Conservation (phyloP, 2,329 filamentous ascomycete species). For the Fusarium mundagurra region DNA sequence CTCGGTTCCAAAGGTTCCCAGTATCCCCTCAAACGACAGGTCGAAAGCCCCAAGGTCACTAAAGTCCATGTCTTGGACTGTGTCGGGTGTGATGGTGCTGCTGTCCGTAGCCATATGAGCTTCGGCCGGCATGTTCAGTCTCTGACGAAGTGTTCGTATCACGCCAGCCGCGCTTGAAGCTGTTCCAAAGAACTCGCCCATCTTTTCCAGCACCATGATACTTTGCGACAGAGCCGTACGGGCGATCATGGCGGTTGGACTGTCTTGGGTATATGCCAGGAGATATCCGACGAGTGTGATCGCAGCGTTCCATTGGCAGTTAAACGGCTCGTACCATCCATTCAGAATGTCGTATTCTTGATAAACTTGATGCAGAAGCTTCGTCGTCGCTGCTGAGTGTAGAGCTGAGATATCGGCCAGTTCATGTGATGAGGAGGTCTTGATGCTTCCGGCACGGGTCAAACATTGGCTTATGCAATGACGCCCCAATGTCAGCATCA, state of each 20-base stretch:
- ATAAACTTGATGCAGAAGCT: neutral
- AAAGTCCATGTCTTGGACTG: neutral
- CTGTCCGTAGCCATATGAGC: rapidly evolving
- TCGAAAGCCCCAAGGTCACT: rapidly evolving
- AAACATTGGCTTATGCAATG: neutral
- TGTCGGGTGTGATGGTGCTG: rapidly evolving
- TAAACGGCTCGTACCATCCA: neutral
- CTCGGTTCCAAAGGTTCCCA: rapidly evolving
- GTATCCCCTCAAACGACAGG: neutral
- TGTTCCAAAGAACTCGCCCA: neutral
- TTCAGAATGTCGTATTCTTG: neutral
- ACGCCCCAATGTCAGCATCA: neutral
- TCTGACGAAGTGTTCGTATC: neutral
- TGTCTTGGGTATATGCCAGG: rapidly evolving
- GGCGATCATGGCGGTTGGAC: rapidly evolving
- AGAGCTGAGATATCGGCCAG: neutral
- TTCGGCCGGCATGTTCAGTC: neutral
- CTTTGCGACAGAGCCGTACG: neutral
- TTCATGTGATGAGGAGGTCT: rapidly evolving
- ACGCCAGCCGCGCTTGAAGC: neutral
- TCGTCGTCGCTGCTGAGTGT: neutral
- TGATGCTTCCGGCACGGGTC: rapidly evolving
- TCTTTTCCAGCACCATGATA: neutral
- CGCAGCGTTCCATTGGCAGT: neutral
- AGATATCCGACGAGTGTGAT: neutral